phyloP scores from a whole-genome alignment of 192 early-diverging fungal genomes.

The Linnemannia hyalina region DNA sequence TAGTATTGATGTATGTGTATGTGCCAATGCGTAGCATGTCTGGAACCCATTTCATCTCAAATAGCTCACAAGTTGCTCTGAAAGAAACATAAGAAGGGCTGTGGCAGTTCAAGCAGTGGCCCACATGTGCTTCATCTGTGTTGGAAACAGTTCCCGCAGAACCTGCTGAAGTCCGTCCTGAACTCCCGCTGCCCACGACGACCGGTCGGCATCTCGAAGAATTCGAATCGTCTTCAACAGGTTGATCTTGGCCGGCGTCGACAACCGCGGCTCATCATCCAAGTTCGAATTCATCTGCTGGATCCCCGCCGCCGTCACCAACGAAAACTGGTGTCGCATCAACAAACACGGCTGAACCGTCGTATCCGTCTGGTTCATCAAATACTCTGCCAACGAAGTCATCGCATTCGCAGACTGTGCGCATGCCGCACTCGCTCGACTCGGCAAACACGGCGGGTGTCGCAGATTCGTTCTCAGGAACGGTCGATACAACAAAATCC shows the following conservation, averaged over 20 bases:
- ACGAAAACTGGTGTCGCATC: slow-evolving; percentile 51
- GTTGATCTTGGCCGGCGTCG: slow-evolving; percentile 55
- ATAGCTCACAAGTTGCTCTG: not conserved
- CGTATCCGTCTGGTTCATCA: slow-evolving; percentile 37
- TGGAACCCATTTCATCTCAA: too few relatives aligned
- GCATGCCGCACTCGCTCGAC: slow-evolving; percentile 45
- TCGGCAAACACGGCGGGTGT: slow-evolving; percentile 43
- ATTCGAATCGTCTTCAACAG: slow-evolving; percentile 51
- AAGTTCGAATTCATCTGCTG: slow-evolving; percentile 50
- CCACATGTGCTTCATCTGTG: slow-evolving; percentile 45
- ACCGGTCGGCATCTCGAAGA: slow-evolving; percentile 47
- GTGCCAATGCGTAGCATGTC: not conserved
- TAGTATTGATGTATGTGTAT: not conserved
- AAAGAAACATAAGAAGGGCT: not conserved
- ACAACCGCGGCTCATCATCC: slow-evolving; percentile 50
- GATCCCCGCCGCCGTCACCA: slow-evolving; percentile 51
- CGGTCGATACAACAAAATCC: slow-evolving; percentile 46
- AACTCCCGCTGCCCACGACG: slow-evolving; percentile 35
- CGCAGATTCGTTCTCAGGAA: slow-evolving; percentile 52
- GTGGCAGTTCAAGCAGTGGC: not conserved
- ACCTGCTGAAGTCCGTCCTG: slow-evolving; percentile 45
- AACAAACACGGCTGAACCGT: slow-evolving; percentile 44
- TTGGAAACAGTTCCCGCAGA: slow-evolving; percentile 43
- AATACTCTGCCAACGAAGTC: slow-evolving; percentile 47
- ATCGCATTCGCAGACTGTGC: slow-evolving; percentile 56